These are phyloP conservation scores for Penicillium olsonii DNA, from an alignment of 2,329 filamentous ascomycete genomes.

Conservation along the genomic window DNA sequence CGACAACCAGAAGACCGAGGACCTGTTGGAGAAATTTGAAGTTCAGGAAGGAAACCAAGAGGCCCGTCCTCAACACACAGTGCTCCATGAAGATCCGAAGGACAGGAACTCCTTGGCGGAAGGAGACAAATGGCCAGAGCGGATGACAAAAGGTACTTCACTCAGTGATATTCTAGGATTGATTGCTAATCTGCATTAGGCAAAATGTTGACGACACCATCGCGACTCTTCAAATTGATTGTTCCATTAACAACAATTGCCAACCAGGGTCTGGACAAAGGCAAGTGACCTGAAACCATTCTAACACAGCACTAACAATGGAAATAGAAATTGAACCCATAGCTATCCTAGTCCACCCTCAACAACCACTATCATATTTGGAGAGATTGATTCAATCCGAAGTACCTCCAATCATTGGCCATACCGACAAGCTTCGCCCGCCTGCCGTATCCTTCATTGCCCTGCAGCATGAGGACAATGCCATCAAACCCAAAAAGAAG, in stretches of 20 bases:
- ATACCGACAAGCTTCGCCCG: constrained; percentile 66
- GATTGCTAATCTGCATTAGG: constrained; percentile 47
- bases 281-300: constrained; percentile 15
- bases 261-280: constrained; percentile 60
- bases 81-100: constrained; percentile 31
- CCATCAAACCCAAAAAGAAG: constrained; percentile 44
- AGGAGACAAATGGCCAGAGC: constrained; percentile 28
- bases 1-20: constrained; percentile 37
- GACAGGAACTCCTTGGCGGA: constrained; percentile 1
- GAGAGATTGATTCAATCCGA: constrained; percentile 88
- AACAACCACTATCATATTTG: constrained; percentile 87
- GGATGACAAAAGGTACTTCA: constrained; percentile 63
- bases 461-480: constrained; percentile 69
- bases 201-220: constrained; percentile 78
- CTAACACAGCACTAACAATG: constrained; percentile 3
- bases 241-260: constrained; percentile 69
- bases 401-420: constrained; percentile 66
- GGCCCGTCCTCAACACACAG: constrained; percentile 28
- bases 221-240: constrained; percentile 76
- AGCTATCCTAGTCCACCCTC: constrained; percentile 81
- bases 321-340: constrained; percentile 70
- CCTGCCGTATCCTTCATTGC: constrained; percentile 79
- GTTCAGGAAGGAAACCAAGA: constrained; percentile 33
- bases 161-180: not conserved
- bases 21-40: constrained; percentile 39